phyloP scores from a whole-genome alignment of 805 yeast species.

The Saitoella complicata region DNA sequence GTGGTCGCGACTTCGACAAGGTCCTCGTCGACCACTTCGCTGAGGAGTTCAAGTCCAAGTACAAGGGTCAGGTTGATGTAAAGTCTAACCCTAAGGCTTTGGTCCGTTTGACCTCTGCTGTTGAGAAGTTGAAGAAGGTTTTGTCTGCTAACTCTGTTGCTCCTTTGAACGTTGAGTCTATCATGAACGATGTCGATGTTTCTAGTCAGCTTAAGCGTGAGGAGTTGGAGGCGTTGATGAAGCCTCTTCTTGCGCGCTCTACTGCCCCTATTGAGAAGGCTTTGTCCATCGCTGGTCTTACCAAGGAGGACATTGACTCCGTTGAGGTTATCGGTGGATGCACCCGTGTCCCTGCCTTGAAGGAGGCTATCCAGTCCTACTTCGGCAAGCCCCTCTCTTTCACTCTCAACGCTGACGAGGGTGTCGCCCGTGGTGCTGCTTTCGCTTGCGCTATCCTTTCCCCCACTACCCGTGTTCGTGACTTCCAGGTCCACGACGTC shows the following conservation, averaged over 20 bases:
- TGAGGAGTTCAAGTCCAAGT: conserved; percentile 75
- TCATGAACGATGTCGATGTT: conserved; percentile 94
- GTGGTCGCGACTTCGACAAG: conserved; percentile 92
- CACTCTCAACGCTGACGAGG: conserved; percentile 98
- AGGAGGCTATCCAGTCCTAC: conserved; percentile 60
- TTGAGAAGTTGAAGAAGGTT: conserved; percentile 89
- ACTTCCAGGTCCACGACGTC: conserved; percentile 93
- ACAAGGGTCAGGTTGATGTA: conserved; percentile 65
- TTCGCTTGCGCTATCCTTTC: conserved; percentile 98
- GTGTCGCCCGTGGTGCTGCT: conserved; percentile 97
- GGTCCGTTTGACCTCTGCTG: conserved; percentile 78
- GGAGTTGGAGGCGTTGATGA: conserved; percentile 76
- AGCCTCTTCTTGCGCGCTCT: conserved; percentile 66
- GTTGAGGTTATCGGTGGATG: conserved; percentile 97
- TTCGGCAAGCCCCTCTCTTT: conserved; percentile 77
- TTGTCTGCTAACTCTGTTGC: conserved; percentile 90
- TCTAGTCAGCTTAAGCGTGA: conserved; percentile 78
- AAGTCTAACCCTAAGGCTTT: conserved; percentile 85
- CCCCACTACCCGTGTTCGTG: conserved; percentile 96
- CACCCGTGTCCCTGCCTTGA: conserved; percentile 90
- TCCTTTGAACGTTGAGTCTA: conserved; percentile 87
- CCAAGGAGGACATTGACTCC: conserved; percentile 62
- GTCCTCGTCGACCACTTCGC: conserved; percentile 93
- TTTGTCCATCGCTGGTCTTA: conserved; percentile 59
- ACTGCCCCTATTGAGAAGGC: conserved; percentile 68